These are phyloP conservation scores for Paramecium sonneborni DNA, from an alignment of 73 alveolate genomes.

Conservation along the genomic window DNA sequence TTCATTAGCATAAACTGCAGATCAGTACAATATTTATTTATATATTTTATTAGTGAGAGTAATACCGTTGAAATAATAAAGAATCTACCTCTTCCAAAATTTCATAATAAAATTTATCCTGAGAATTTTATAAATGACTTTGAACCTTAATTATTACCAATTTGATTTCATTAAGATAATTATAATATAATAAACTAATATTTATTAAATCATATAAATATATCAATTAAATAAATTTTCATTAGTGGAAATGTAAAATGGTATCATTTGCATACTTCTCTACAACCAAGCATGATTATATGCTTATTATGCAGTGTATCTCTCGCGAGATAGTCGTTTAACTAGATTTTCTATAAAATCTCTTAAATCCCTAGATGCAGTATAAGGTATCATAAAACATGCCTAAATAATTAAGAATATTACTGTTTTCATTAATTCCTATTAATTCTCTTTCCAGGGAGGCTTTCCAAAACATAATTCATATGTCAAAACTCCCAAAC, in stretches of 20 bases:
- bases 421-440: not conserved
- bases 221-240: slow-evolving; percentile 8
- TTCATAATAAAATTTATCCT: not conserved
- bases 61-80: not conserved
- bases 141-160: not conserved
- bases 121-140: not conserved
- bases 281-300: not conserved
- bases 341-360: slow-evolving; percentile 22
- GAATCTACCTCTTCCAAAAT: not conserved
- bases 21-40: not conserved
- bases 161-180: not conserved
- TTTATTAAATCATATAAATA: not conserved
- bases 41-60: not conserved
- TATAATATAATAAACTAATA: not conserved
- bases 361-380: slow-evolving; percentile 33
- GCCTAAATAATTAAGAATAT: not conserved
- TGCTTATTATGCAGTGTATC: not conserved
- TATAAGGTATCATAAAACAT: not conserved
- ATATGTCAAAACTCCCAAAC: slow-evolving; percentile 90
- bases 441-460: slow-evolving; percentile 67
- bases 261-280: not conserved
- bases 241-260: not conserved
- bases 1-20: not conserved
- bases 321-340: not conserved
- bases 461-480: slow-evolving; percentile 91